Base-by-base conservation (phyloP, 495 filamentous ascomycete genomes). In the Bacidia rubella region DNA sequence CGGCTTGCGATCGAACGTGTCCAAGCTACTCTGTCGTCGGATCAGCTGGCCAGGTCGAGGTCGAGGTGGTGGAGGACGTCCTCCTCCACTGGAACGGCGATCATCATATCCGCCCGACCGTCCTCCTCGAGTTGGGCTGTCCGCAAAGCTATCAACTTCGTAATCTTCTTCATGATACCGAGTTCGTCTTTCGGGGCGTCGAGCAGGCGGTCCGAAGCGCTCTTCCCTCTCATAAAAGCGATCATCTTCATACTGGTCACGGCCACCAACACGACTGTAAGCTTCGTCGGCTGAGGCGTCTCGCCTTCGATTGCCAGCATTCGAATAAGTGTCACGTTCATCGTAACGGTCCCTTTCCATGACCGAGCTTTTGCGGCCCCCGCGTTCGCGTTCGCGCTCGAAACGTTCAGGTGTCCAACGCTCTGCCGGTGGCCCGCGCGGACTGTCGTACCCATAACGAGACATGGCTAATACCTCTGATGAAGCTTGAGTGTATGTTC, bases 1-100 rank as follows among this genome's bases (percentile, higher is more conserved):
- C 2, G 82, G 79, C 53, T 77, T 73, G 25, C 83, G 77, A 66
- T 87, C 83, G 59, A 83, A 86, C 0, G 82, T 85, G 63, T 86
- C 82, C 25, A 85, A 67, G 47, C 79, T 83, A 17, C 79, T 83
- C 58, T 83, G 81, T 11, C 82, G 71, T 52, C 82, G 73, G 53
- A 82, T 57, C 27, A 82, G 68, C 24, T 19, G 15, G 15, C 70
- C 74, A n/a, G 82, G 82, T 23, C 60, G 65, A 47, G 74, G 68
- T 24, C 70, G 68, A 44, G 56, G 46, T 27, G 48, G 35, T 22
- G 55, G 47, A 35, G 5, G 5, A 35, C 29, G 29, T 54, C 50
- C 40, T 23, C 46, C 49, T 21, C 39, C 45, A 21, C 49, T 53
- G 42, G 67, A 68, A 15, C 65, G 47, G 64, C 39, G 61, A 63